Evolutionary conservation across 2,329 filamentous ascomycete species (phyloP), one percentile per base, ranked within the genome.

Genomic region (Pseudogymnoascus sp.): DNA sequence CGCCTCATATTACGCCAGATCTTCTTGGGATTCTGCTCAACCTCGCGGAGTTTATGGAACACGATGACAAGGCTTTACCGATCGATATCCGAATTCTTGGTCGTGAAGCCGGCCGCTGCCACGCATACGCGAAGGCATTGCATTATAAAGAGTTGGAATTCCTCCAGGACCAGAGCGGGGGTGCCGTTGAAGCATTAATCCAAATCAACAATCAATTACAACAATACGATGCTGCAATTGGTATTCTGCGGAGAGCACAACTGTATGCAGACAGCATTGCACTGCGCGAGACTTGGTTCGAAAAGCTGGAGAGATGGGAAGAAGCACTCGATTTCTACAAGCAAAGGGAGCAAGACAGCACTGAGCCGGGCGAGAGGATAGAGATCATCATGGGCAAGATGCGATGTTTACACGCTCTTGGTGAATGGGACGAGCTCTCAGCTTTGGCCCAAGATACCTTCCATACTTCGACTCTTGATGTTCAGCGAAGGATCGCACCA

Each of bases 81-180:
- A 99, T 99, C 65, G 95, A 99, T 71, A 97, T 99, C 66, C 83
- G 94, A 58, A 92, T 94, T 8, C 82, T 99, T 9, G 95, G 95
- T 33, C 89, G 93, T 71, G 96, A 97, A 73, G 94, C 94, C 58
- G 93, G 90, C 17, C 93, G 95, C 69, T 99, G 95, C 68, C 94
- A 99, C 74, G 95, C 94, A 4, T 99, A 96, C 72, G 94, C 94
- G 35, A 99, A 99, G 75, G 94, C 94, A 8, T 79, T 99, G 39
- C 94, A 99, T 71, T 99, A 99, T 78, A 99, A 99, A 72, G 94
- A 99, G 74, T 81, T 99, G 0, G 95, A 99, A 72, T 99, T 99
- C 73, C 84, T 97, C 63, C 93, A 97, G 67, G 95, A 99, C 72
- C 94, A 97, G 73, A 97, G 93, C 72, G 91, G 92, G 15, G 90